These are phyloP conservation scores for Pseudonectria buxi DNA, from an alignment of 2,329 filamentous ascomycete genomes.

Conservation along the genomic window DNA sequence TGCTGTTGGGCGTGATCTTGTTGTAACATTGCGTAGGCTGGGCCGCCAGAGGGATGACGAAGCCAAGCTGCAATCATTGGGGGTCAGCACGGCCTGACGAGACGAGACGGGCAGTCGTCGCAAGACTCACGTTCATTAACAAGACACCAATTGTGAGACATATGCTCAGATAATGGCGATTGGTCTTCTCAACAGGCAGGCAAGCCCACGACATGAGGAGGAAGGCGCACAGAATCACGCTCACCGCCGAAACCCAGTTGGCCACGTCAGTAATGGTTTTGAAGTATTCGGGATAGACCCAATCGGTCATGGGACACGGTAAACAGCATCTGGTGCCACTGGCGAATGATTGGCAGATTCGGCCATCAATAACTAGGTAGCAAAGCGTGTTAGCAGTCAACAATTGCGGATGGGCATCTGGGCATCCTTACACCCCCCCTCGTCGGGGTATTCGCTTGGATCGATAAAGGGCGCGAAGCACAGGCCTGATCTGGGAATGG, in stretches of 20 bases:
- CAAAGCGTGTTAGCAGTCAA: constrained; percentile 4
- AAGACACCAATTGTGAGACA: constrained; percentile 71
- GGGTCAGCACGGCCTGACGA: constrained; percentile 12
- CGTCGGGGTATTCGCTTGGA: not conserved
- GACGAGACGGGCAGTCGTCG: not conserved
- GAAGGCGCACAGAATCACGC: constrained; percentile 65
- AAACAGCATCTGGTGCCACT: constrained; percentile 66
- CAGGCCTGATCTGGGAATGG: too few species aligned
- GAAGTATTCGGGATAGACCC: constrained; percentile 59
- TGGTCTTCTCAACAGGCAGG: constrained; percentile 80
- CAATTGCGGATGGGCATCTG: not conserved
- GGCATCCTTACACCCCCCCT: constrained; percentile 4
- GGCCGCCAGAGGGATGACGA: constrained; percentile 78
- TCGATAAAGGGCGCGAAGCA: too few species aligned
- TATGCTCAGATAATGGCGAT: constrained; percentile 87
- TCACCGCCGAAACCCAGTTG: constrained; percentile 77
- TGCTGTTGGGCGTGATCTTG: constrained; percentile 86
- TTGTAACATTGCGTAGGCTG: constrained; percentile 80
- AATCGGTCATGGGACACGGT: constrained; percentile 82
- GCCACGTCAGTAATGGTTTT: constrained; percentile 54
- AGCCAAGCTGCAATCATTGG: constrained; percentile 58
- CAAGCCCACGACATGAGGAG: constrained; percentile 72
- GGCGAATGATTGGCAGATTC: constrained; percentile 43
- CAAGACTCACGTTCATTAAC: constrained; percentile 67
- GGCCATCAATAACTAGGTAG: constrained; percentile 54